A percentile compares a stretch with the other conserved stretches of the same genome.
phyloP scores from a whole-genome alignment of 768 basidiomycete species.

The Lactarius evosmus region DNA sequence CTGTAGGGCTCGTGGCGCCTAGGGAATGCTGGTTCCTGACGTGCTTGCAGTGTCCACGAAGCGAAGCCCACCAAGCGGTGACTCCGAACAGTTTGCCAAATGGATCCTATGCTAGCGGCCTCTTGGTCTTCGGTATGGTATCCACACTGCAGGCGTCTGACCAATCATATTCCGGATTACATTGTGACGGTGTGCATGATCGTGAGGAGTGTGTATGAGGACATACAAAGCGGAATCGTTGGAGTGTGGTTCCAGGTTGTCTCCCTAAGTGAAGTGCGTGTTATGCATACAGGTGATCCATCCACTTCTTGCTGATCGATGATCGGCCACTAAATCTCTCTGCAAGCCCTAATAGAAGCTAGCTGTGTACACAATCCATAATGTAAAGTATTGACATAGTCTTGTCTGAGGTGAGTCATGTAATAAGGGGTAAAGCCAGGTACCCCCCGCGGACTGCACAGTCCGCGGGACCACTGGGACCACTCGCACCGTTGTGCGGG shows the following conservation, averaged over 20 bases:
- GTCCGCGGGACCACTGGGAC: no score
- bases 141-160: neutral
- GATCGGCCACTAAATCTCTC: neutral
- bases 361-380: no score
- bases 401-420: neutral
- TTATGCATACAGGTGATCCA: no score
- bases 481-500: no score
- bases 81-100: neutral
- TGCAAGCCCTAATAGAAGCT: neutral
- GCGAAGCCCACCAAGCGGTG: neutral
- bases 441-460: neutral
- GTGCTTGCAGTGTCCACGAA: neutral
- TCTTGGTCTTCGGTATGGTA: neutral
- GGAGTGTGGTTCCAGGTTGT: no score
- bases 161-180: no score
- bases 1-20: neutral
- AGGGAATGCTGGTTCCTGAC: neutral
- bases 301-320: neutral
- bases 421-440: neutral
- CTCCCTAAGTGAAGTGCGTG: no score
- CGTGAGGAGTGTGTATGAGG: no score
- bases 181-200: no score
- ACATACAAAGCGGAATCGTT: no score
- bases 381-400: neutral
- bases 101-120: neutral